A percentile compares a stretch with the other conserved stretches of the same genome.
Evolutionary conservation across 305 asterid species (phyloP).

Genomic region (Fraxinus sp.): DNA sequence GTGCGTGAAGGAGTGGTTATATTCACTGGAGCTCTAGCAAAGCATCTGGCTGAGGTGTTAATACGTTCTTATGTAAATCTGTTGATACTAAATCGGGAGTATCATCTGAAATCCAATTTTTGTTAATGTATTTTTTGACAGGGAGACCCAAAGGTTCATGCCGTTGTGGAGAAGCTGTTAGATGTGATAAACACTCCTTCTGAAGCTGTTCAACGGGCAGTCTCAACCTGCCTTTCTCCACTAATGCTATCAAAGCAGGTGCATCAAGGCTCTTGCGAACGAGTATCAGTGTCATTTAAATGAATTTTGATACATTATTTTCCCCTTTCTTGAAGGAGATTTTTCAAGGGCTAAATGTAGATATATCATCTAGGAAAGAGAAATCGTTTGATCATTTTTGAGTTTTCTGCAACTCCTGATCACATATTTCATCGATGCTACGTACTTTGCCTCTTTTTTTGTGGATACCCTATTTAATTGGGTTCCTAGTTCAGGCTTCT

Average conservation of each 20-base stretch:
- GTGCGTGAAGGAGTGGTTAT: conserved; percentile 99
- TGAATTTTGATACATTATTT: conserved; percentile 15
- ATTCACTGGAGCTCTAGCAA: conserved; percentile 96
- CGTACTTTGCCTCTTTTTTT: not conserved
- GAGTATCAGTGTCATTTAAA: conserved; percentile 3
- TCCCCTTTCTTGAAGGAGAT: not conserved
- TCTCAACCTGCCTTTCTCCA: conserved; percentile 91
- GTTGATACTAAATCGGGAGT: conserved; percentile 9
- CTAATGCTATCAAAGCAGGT: conserved; percentile 97
- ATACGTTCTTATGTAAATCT: conserved; percentile 16
- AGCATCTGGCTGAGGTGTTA: conserved; percentile 82
- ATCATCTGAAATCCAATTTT: conserved; percentile 18
- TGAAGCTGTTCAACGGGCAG: conserved; percentile 98
- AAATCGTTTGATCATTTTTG: not conserved
- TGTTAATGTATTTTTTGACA: conserved; percentile 31
- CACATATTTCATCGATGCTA: not conserved
- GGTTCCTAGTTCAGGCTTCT: not conserved
- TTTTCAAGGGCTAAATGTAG: not conserved
- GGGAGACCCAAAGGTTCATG: conserved; percentile 96
- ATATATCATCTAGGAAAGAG: not conserved
- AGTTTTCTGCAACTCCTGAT: not conserved
- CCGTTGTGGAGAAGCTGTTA: conserved; percentile 94
- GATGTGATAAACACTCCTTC: conserved; percentile 97
- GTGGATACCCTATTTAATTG: not conserved
- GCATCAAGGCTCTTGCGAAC: conserved; percentile 7